Conservation (phyloP, 1,139 yeast genomes). For the Yamadazyma mexicana region DNA sequence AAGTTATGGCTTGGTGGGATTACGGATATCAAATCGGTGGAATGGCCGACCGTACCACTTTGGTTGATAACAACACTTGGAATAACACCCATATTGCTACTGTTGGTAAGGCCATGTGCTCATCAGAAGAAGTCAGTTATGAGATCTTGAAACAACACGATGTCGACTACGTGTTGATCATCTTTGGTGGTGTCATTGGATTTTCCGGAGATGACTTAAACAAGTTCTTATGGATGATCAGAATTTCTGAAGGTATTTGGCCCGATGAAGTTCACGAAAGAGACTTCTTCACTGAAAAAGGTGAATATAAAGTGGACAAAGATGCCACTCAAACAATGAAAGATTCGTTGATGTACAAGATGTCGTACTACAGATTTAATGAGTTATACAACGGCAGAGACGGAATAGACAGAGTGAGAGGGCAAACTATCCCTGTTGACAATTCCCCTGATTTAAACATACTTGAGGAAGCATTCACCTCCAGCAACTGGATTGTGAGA, state of each 20-base stretch:
- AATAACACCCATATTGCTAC: constrained; percentile 99
- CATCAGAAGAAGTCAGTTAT: constrained; percentile 84
- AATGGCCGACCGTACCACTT: constrained; percentile 98
- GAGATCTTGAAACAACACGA: constrained; percentile 87
- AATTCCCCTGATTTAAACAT: constrained; percentile 66
- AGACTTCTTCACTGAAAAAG: constrained; percentile 76
- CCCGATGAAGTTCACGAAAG: constrained; percentile 93
- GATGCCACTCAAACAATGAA: constrained; percentile 83
- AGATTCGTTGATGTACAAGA: constrained; percentile 89
- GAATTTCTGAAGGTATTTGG: constrained; percentile 99
- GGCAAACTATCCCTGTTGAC: constrained; percentile 65
- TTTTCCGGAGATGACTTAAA: constrained; percentile 96
- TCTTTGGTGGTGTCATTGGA: constrained; percentile 93
- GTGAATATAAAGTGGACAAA: constrained; percentile 86
- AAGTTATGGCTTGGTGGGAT: constrained; percentile 99
- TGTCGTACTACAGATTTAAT: constrained; percentile 86
- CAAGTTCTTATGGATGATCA: constrained; percentile 98
- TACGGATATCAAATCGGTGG: constrained; percentile 99
- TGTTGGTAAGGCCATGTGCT: constrained; percentile 98
- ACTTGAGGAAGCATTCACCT: constrained; percentile 91
- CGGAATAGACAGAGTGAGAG: constrained; percentile 84
- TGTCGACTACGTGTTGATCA: constrained; percentile 89
- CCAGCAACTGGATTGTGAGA: constrained; percentile 96
- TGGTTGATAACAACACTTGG: constrained; percentile 99
- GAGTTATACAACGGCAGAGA: constrained; percentile 70